Evolutionary conservation across 306 rosid species (phyloP).

Genomic region (Mimosa pudica): DNA sequence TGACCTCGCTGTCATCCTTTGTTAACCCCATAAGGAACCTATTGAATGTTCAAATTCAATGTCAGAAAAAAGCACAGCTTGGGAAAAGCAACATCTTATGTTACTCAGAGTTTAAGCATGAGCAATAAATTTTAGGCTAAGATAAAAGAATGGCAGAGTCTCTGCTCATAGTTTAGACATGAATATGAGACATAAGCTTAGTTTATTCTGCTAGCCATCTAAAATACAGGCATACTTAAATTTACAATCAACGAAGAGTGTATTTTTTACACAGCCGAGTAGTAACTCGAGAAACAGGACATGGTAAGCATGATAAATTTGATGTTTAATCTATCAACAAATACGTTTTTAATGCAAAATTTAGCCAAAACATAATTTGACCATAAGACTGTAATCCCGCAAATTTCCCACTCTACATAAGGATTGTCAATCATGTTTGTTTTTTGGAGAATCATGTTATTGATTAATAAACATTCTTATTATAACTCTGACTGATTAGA

Average conservation of each 20-base stretch:
- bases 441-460: background rate
- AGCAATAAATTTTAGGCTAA: background rate
- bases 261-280: background rate
- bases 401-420: background rate
- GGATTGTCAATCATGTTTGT: background rate
- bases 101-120: constrained; percentile 4
- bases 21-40: constrained; percentile 92
- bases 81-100: constrained; percentile 14
- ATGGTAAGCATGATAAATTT: constrained; percentile 17
- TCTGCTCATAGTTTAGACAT: constrained; percentile 4
- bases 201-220: background rate
- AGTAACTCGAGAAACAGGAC: background rate
- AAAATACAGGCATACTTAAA: background rate
- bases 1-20: constrained; percentile 73
- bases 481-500: too few species aligned
- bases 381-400: background rate
- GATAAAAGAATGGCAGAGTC: constrained; percentile 1
- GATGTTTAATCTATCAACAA: background rate
- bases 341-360: too few species aligned
- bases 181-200: background rate
- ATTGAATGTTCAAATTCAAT: constrained; percentile 32
- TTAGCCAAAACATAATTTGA: background rate
- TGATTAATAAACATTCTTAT: background rate
- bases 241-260: too few species aligned
- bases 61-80: constrained; percentile 20